Evolutionary conservation across 2,329 filamentous ascomycete species (phyloP).

Genomic region (Lecanicillium sp.): DNA sequence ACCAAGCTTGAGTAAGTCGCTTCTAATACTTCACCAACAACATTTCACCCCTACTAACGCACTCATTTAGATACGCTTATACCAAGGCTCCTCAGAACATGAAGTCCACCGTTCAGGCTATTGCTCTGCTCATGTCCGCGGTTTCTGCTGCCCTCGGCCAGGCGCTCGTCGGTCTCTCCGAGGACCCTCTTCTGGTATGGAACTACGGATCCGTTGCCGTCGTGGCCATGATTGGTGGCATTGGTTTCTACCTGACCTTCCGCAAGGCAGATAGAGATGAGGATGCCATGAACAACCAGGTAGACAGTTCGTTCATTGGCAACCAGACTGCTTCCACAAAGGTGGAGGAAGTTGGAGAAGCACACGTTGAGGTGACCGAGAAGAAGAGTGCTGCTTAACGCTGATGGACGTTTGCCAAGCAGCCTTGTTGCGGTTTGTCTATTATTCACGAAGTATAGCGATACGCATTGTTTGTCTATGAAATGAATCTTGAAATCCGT

Average conservation of each 20-base stretch:
- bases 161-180: constrained; percentile 33
- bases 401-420: too few relatives aligned
- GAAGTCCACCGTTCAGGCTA: constrained; percentile 59
- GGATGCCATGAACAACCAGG: constrained; percentile 53
- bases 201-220: constrained; percentile 64
- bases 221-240: constrained; percentile 53
- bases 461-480: too few relatives aligned
- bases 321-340: neutral
- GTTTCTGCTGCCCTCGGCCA: constrained; percentile 62
- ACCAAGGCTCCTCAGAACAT: constrained; percentile 71
- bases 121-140: constrained; percentile 62
- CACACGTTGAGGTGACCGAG: too few relatives aligned
- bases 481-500: too few relatives aligned
- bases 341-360: too few relatives aligned
- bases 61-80: constrained; percentile 55
- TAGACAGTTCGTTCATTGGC: neutral
- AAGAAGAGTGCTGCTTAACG: too few relatives aligned
- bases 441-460: too few relatives aligned
- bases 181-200: constrained; percentile 63
- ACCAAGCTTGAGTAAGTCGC: constrained; percentile 52
- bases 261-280: constrained; percentile 54
- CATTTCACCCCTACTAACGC: too few relatives aligned
- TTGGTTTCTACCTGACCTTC: constrained; percentile 62
- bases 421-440: too few relatives aligned
- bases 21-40: neutral